A percentile compares a stretch with the other conserved stretches of the same genome.
Conservation (phyloP, 2,329 filamentous ascomycete genomes). For the Mycosphaerella sp. region DNA sequence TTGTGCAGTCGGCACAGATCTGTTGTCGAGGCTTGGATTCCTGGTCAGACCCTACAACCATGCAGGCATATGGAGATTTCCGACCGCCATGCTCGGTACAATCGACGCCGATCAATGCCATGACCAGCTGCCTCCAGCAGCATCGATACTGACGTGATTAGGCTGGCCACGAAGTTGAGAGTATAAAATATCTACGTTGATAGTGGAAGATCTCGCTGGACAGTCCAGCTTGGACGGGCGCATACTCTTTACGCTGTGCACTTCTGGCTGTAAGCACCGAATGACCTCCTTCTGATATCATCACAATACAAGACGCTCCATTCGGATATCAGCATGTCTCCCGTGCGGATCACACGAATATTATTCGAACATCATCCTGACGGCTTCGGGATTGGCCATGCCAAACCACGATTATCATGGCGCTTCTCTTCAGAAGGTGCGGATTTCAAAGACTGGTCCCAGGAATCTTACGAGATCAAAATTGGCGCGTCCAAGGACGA, state of each 20-base stretch:
- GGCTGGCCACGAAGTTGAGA: background rate
- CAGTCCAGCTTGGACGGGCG: too few species aligned
- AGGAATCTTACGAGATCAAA: constrained; percentile 3
- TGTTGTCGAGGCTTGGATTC: background rate
- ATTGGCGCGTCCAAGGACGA: background rate
- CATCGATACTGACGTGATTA: background rate
- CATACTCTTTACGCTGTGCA: background rate
- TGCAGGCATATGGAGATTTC: background rate
- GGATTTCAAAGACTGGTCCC: background rate
- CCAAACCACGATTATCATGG: constrained; percentile 3
- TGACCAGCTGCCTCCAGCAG: background rate
- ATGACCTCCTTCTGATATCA: background rate
- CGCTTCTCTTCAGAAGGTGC: constrained; percentile 1
- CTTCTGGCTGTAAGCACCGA: background rate
- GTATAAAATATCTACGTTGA: background rate
- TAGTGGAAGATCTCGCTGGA: too few species aligned
- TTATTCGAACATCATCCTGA: constrained; percentile 4
- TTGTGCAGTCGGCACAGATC: background rate
- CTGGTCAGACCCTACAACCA: background rate
- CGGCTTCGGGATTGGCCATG: constrained; percentile 4
- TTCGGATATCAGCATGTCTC: background rate
- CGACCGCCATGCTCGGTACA: background rate
- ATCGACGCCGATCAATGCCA: background rate
- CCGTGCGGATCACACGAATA: background rate
- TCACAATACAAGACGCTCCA: background rate